These are phyloP conservation scores for Chytriomyces confervae DNA, from an alignment of 192 early-diverging fungal species.

Conservation along the genomic window DNA sequence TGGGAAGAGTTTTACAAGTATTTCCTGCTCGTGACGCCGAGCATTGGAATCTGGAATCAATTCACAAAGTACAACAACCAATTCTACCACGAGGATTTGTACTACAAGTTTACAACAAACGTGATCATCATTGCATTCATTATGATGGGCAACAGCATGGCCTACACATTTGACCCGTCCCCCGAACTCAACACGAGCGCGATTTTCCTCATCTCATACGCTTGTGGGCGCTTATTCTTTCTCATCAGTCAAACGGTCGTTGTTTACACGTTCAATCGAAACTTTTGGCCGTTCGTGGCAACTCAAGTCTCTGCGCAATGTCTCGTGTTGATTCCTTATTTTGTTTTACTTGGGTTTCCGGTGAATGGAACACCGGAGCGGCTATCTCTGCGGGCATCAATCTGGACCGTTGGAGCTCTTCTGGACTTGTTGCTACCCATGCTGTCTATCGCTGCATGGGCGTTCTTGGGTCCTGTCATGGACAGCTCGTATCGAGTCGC, in stretches of 20 bases:
- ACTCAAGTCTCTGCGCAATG: not conserved
- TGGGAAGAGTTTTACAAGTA: slow-evolving; percentile 13
- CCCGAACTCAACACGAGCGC: slow-evolving; percentile 15
- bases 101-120: not conserved
- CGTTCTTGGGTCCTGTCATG: not conserved
- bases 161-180: not conserved
- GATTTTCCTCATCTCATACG: slow-evolving; percentile 6
- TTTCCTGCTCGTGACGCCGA: slow-evolving; percentile 12
- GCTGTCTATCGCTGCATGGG: not conserved
- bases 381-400: not conserved
- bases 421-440: not conserved
- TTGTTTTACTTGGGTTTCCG: not conserved
- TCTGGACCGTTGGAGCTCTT: slow-evolving; percentile 6
- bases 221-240: slow-evolving; percentile 3
- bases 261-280: not conserved
- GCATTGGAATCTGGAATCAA: not conserved
- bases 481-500: not conserved
- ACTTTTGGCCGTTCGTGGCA: not conserved
- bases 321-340: not conserved
- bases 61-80: slow-evolving; percentile 29
- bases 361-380: not conserved
- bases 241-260: not conserved
- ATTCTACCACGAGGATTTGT: slow-evolving; percentile 20
- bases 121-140: slow-evolving; percentile 3
- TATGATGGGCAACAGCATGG: slow-evolving; percentile 13